phyloP scores from a whole-genome alignment of 129 eudicot species.

The Centaurea solstitialis region DNA sequence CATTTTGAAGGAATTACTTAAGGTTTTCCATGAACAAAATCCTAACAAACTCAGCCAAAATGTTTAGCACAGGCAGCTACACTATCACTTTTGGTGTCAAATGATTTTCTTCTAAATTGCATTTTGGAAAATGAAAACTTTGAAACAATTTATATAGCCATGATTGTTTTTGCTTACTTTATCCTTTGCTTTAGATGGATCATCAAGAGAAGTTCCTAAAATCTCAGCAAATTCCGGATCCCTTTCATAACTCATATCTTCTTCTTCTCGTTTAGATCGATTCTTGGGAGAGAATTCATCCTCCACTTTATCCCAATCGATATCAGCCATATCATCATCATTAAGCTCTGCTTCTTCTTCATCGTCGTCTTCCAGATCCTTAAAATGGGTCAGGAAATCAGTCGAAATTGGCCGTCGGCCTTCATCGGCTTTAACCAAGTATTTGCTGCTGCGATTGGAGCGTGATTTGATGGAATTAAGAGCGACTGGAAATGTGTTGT shows the following conservation, averaged over 20 bases:
- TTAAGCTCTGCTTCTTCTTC: slow-evolving; percentile 24
- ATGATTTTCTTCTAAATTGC: background rate
- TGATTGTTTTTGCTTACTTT: slow-evolving; percentile 55
- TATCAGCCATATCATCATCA: slow-evolving; percentile 40
- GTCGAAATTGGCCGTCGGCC: slow-evolving; percentile 32
- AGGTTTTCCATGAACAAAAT: background rate
- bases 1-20: no score
- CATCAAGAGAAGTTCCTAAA: slow-evolving; percentile 70
- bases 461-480: slow-evolving; percentile 5
- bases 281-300: slow-evolving; percentile 52
- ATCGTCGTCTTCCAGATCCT: slow-evolving; percentile 30
- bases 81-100: background rate
- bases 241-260: slow-evolving; percentile 68
- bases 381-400: slow-evolving; percentile 35
- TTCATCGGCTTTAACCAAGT: slow-evolving; percentile 30
- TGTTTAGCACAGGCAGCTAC: background rate
- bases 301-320: slow-evolving; percentile 47
- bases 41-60: background rate
- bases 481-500: slow-evolving; percentile 20
- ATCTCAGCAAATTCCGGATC: slow-evolving; percentile 96
- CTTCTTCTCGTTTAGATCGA: slow-evolving; percentile 39
- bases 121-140: background rate
- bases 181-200: slow-evolving; percentile 84
- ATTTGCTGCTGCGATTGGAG: slow-evolving; percentile 13
- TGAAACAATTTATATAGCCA: background rate